Percentiles rank a stretch among this genome's conserved stretches.
Conservation (phyloP, 345 rosid species). For the Gossypium herbaceum region DNA sequence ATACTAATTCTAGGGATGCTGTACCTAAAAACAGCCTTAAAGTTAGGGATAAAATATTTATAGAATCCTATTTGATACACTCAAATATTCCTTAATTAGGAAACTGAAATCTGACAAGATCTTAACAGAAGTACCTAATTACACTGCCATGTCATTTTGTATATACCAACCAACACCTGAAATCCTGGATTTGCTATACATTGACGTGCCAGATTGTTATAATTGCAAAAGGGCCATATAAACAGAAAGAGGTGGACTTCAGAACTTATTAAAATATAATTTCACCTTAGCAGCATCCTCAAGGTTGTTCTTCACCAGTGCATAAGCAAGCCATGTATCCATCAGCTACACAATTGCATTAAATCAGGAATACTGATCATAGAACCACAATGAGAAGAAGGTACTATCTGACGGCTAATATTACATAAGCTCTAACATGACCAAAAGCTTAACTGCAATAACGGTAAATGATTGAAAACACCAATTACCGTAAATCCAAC, state of each 20-base stretch:
- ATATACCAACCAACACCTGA: not conserved
- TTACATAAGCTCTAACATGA: not conserved
- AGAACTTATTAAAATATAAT: not conserved
- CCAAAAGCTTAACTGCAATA: not conserved
- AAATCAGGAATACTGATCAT: not conserved
- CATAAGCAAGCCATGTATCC: constrained; percentile 67
- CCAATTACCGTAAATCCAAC: constrained; percentile 88
- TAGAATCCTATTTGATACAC: no score
- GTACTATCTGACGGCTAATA: not conserved
- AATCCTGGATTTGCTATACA: not conserved
- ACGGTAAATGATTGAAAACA: not conserved
- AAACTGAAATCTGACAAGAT: no score
- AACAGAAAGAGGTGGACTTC: not conserved
- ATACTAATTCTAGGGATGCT: no score
- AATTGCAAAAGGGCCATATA: not conserved
- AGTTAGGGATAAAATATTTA: no score
- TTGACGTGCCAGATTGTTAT: not conserved
- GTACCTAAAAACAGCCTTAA: no score
- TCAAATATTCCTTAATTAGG: no score
- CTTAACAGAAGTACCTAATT: not conserved
- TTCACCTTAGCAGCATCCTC: constrained; percentile 76
- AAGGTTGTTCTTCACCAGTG: constrained; percentile 67
- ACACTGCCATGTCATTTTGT: not conserved
- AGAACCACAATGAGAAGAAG: not conserved
- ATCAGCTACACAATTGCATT: constrained; percentile 35